These are phyloP conservation scores for Apophysomyces elegans DNA, from an alignment of 371 early-diverging fungal species.

Conservation along the genomic window DNA sequence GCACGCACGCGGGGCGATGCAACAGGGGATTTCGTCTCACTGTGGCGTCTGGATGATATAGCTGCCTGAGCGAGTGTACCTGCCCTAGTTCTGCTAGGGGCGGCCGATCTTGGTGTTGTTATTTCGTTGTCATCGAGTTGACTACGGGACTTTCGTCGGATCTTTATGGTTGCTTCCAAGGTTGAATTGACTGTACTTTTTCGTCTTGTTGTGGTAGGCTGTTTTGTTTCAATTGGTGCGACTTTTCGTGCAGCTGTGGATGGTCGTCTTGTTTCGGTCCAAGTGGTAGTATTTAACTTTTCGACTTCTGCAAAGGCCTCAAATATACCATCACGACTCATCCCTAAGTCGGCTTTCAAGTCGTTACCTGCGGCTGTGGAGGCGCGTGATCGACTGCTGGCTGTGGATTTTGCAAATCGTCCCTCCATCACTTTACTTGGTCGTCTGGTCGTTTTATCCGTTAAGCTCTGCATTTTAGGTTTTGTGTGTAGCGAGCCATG, in stretches of 20 bases:
- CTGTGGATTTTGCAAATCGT: conserved; percentile 27
- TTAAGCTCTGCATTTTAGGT: conserved; percentile 1
- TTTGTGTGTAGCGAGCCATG: conserved; percentile 16
- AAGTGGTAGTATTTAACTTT: conserved; percentile 1
- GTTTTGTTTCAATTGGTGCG: conserved; percentile 8
- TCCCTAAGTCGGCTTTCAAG: conserved; percentile 25
- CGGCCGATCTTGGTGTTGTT: neutral
- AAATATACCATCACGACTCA: conserved; percentile 35
- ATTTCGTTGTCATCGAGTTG: conserved; percentile 2
- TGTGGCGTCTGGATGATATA: neutral
- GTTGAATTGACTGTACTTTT: neutral
- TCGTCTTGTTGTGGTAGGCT: neutral
- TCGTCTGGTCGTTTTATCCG: conserved; percentile 6
- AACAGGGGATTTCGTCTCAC: conserved; percentile 11
- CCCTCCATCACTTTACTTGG: conserved; percentile 13
- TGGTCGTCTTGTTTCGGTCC: conserved; percentile 16
- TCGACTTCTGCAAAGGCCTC: conserved; percentile 40
- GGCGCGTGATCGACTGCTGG: conserved; percentile 29
- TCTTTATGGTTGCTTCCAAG: conserved; percentile 9
- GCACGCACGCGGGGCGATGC: conserved; percentile 31
- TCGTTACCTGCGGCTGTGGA: conserved; percentile 9
- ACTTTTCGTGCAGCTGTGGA: neutral
- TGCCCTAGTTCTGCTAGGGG: conserved; percentile 6
- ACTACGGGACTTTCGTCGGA: conserved; percentile 17
- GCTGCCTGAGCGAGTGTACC: neutral